Conservation (phyloP, 495 filamentous ascomycete species). For the Usnea hakonensis region DNA sequence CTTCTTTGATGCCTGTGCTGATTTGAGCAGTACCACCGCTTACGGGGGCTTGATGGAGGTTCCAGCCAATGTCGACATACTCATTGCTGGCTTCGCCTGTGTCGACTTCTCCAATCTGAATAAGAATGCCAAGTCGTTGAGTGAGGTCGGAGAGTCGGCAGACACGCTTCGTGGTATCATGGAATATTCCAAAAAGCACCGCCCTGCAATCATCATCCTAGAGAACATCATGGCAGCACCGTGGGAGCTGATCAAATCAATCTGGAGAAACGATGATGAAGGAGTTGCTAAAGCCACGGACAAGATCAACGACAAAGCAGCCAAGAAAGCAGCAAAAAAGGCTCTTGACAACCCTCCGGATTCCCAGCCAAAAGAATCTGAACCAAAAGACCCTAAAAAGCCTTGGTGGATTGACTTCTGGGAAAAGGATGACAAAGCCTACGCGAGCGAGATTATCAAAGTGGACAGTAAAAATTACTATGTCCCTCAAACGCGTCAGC, state of each 20-base stretch:
- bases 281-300: not conserved
- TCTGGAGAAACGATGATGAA: constrained; percentile 33
- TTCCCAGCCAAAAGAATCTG: too few species aligned
- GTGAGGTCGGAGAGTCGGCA: constrained; percentile 56
- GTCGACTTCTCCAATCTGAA: constrained; percentile 57
- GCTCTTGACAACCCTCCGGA: too few species aligned
- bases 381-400: too few species aligned
- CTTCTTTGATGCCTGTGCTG: constrained; percentile 25
- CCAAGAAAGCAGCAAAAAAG: too few species aligned
- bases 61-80: constrained; percentile 54
- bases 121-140: constrained; percentile 33
- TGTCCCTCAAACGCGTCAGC: constrained; percentile 66
- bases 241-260: constrained; percentile 48
- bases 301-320: not conserved
- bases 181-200: constrained; percentile 44
- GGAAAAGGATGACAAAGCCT: constrained; percentile 36
- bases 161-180: constrained; percentile 61
- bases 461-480: constrained; percentile 73
- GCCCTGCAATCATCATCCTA: constrained; percentile 59
- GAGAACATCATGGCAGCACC: constrained; percentile 65
- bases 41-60: constrained; percentile 54
- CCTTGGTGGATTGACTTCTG: too few species aligned
- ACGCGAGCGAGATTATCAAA: constrained; percentile 37
- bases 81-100: constrained; percentile 71
- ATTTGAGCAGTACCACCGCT: constrained; percentile 54